Conservation (phyloP, 306 rosid species). For the Acacia acuminata region DNA sequence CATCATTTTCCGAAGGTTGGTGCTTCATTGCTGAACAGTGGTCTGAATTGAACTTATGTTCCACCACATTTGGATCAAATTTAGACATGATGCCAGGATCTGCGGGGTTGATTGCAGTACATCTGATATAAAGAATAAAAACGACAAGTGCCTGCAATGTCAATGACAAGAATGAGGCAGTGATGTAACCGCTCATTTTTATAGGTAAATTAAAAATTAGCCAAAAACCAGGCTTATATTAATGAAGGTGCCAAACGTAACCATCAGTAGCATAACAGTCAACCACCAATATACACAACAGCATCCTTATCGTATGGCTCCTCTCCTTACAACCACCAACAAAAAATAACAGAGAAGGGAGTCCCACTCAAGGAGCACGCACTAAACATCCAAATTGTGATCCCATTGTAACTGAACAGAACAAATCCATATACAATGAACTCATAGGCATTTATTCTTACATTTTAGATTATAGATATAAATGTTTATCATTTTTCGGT, state of each 20-base stretch:
- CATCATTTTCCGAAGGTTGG: slow-evolving; percentile 60
- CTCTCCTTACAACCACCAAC: not conserved
- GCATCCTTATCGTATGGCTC: not conserved
- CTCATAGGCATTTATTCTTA: not conserved
- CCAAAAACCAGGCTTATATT: not conserved
- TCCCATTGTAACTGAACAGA: not conserved
- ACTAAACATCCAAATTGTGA: not conserved
- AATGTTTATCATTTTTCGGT: not conserved
- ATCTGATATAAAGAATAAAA: slow-evolving; percentile 88
- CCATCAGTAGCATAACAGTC: not conserved
- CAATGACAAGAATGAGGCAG: slow-evolving; percentile 41
- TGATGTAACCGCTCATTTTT: slow-evolving; percentile 16
- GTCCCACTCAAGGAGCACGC: not conserved
- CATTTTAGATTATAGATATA: not conserved
- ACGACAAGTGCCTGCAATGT: slow-evolving; percentile 84
- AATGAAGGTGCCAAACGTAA: not conserved
- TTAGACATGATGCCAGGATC: slow-evolving; percentile 95
- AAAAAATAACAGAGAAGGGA: not conserved
- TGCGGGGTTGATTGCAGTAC: slow-evolving; percentile 97
- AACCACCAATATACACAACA: not conserved
- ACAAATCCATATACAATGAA: not conserved
- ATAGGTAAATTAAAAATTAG: slow-evolving; percentile 16
- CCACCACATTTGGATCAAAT: slow-evolving; percentile 51
- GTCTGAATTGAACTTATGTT: slow-evolving; percentile 44
- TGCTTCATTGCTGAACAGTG: slow-evolving; percentile 58